A percentile compares a stretch with the other conserved stretches of the same genome.
Evolutionary conservation across 1,284 basidiomycete species (phyloP).

Genomic region (Boletus sp.): DNA sequence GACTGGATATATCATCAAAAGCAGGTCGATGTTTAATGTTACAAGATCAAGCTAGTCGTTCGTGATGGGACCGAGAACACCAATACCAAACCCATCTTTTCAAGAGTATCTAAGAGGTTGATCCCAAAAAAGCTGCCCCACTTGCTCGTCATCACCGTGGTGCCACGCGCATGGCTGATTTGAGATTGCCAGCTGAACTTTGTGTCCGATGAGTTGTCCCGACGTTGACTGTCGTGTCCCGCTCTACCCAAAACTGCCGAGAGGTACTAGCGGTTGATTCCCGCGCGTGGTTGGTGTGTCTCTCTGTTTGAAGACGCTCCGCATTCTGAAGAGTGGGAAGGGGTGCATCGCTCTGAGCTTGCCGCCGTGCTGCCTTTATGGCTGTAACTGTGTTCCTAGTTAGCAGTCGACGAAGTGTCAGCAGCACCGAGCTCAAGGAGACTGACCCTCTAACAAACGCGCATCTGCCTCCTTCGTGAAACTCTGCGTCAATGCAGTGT

Average conservation of each 20-base stretch:
- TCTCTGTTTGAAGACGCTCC: slow-evolving; percentile 23
- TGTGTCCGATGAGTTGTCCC: slow-evolving; percentile 28
- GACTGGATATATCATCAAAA: slow-evolving; percentile 18
- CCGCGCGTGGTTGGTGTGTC: slow-evolving; percentile 32
- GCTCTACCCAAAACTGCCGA: slow-evolving; percentile 31
- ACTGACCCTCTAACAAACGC: slow-evolving; percentile 63
- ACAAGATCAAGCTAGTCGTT: slow-evolving; percentile 24
- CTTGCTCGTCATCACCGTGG: slow-evolving; percentile 21
- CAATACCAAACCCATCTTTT: slow-evolving; percentile 7
- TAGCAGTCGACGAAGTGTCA: slow-evolving; percentile 8
- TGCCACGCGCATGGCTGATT: slow-evolving; percentile 31
- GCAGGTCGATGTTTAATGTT: slow-evolving; percentile 22
- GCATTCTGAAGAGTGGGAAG: slow-evolving; percentile 24
- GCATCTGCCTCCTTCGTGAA: slow-evolving; percentile 73
- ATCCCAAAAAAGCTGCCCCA: slow-evolving; percentile 4
- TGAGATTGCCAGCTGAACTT: slow-evolving; percentile 30
- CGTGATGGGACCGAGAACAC: neutral
- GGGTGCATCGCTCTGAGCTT: slow-evolving; percentile 9
- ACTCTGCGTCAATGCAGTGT: slow-evolving; percentile 72
- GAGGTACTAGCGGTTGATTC: slow-evolving; percentile 15
- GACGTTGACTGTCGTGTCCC: slow-evolving; percentile 27
- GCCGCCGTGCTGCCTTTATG: slow-evolving; percentile 25
- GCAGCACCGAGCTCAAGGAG: neutral
- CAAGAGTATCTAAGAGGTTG: slow-evolving; percentile 10
- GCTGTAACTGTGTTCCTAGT: slow-evolving; percentile 25